Percentiles rank a stretch among this genome's conserved stretches.
phyloP scores from a whole-genome alignment of 306 rosid genomes.

The Citrullus mucosospermus region DNA sequence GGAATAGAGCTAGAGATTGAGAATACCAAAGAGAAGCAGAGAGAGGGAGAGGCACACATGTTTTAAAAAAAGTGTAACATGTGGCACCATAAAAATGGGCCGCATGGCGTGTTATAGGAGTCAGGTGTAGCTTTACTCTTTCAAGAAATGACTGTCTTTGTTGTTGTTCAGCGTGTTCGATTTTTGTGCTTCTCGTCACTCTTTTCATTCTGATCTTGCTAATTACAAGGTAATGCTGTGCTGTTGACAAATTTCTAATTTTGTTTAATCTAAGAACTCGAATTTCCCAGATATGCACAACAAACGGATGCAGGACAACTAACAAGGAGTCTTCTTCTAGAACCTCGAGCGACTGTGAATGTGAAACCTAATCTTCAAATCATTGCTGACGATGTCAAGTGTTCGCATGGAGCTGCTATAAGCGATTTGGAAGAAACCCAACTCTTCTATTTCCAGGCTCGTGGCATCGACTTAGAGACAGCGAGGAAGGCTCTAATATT shows the following conservation, averaged over 20 bases:
- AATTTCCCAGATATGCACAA: slow-evolving; percentile 62
- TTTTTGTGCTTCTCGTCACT: neutral
- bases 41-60: too few species aligned
- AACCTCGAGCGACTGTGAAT: slow-evolving; percentile 83
- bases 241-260: neutral
- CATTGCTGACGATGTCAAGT: slow-evolving; percentile 80
- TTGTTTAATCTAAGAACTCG: neutral
- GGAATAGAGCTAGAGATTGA: too few species aligned
- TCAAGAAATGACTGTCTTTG: neutral
- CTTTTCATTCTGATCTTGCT: neutral
- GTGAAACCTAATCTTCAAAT: slow-evolving; percentile 94
- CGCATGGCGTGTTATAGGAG: too few species aligned
- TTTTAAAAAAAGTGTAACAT: too few species aligned
- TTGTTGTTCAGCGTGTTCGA: neutral
- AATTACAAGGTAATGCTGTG: neutral
- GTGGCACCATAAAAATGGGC: too few species aligned
- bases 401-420: slow-evolving; percentile 97
- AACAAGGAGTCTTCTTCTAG: slow-evolving; percentile 84
- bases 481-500: slow-evolving; percentile 74
- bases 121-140: too few species aligned
- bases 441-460: slow-evolving; percentile 72
- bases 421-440: slow-evolving; percentile 86
- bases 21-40: too few species aligned
- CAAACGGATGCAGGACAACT: slow-evolving; percentile 96
- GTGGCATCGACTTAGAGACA: slow-evolving; percentile 55